Percentiles rank a stretch among this genome's conserved stretches.
Conservation (phyloP, 2,329 filamentous ascomycete genomes). For the Phialophora expanda region DNA sequence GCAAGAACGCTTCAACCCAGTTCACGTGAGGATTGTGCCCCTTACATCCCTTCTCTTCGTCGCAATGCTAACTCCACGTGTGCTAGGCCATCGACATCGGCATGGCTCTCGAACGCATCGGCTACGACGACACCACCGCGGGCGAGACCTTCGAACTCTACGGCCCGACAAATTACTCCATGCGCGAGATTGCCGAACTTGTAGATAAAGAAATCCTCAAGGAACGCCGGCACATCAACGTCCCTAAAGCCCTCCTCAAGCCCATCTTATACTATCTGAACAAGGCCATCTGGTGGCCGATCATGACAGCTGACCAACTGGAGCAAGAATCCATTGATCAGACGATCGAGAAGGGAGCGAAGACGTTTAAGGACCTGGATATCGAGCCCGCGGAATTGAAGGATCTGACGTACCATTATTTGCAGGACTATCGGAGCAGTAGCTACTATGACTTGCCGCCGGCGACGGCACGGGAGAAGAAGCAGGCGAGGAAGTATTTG, state of each 20-base stretch:
- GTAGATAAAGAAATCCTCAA: conserved; percentile 94
- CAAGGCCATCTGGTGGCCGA: conserved; percentile 85
- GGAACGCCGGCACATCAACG: conserved; percentile 84
- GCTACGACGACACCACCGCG: conserved; percentile 87
- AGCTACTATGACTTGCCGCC: conserved; percentile 92
- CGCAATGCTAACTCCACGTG: neutral
- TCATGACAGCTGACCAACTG: conserved; percentile 77
- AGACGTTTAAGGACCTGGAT: conserved; percentile 92
- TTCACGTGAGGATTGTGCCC: conserved; percentile 68
- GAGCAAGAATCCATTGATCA: conserved; percentile 95
- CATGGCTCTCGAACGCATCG: conserved; percentile 83
- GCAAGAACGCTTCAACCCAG: conserved; percentile 87
- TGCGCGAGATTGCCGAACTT: conserved; percentile 81
- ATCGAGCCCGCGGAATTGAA: conserved; percentile 87
- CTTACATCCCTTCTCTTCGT: neutral
- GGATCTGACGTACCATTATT: conserved; percentile 88
- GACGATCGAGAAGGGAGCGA: conserved; percentile 83
- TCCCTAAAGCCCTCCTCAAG: conserved; percentile 81
- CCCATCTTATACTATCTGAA: conserved; percentile 76
- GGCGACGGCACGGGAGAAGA: conserved; percentile 90
- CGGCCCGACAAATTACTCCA: conserved; percentile 90
- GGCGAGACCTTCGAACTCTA: conserved; percentile 93
- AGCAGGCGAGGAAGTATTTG: conserved; percentile 94
- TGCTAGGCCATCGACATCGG: conserved; percentile 83
- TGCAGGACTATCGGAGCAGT: conserved; percentile 89